A percentile compares a stretch with the other conserved stretches of the same genome.
Evolutionary conservation across 192 early-diverging fungal species (phyloP).

Genomic region (Backusella sp.): DNA sequence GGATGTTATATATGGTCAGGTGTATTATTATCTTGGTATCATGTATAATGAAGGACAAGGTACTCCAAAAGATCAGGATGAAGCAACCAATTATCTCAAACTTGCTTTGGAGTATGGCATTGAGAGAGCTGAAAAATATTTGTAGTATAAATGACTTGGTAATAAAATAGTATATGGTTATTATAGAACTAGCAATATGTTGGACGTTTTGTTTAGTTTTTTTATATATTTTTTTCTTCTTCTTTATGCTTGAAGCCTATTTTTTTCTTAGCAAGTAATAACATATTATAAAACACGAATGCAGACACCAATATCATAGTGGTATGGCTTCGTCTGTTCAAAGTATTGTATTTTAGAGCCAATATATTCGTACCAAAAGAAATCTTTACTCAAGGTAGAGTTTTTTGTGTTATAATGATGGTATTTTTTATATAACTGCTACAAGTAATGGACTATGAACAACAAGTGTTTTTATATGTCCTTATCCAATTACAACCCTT

Average conservation of each 20-base stretch:
- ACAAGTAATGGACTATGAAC: too few species aligned
- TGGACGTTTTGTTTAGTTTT: too few species aligned
- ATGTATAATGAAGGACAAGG: not conserved
- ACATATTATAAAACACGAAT: too few species aligned
- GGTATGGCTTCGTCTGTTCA: too few species aligned
- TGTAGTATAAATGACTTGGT: not conserved
- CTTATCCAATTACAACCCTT: not conserved
- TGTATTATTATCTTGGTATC: not conserved
- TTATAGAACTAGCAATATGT: too few species aligned
- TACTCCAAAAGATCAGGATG: not conserved
- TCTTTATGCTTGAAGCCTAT: not conserved
- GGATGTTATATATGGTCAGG: slow-evolving; percentile 12
- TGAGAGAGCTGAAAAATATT: not conserved
- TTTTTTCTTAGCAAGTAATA: not conserved
- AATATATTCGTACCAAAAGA: too few species aligned
- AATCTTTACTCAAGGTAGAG: too few species aligned
- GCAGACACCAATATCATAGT: too few species aligned
- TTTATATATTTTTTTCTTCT: too few species aligned
- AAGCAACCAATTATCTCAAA: not conserved
- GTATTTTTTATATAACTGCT: too few species aligned
- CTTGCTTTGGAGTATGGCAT: not conserved
- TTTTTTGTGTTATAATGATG: too few species aligned
- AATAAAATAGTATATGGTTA: not conserved
- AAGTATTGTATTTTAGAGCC: too few species aligned
- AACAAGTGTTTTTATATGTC: not conserved